Evolutionary conservation across 139 green algal species (phyloP).

Genomic region (Desmodesmus armatus): DNA sequence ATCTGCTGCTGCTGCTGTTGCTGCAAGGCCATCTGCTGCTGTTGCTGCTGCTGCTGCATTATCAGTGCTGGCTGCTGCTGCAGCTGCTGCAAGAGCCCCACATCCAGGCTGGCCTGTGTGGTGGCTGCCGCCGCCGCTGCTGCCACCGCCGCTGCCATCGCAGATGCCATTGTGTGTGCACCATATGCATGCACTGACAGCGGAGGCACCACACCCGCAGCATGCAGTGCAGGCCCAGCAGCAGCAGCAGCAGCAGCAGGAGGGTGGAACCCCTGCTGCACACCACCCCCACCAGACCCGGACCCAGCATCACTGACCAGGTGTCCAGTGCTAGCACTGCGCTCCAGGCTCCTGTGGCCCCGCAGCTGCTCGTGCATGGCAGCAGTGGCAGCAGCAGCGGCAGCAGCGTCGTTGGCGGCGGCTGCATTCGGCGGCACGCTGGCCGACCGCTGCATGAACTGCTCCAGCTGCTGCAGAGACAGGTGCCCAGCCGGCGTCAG

Average conservation of each 20-base stretch:
- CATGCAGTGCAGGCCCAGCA: not conserved
- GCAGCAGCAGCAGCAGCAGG: slow-evolving; percentile 21
- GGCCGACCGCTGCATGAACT: slow-evolving; percentile 14
- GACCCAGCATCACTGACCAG: not conserved
- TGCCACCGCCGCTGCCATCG: not conserved
- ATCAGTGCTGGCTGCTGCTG: not conserved
- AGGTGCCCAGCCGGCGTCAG: no score
- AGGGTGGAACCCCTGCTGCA: slow-evolving; percentile 13
- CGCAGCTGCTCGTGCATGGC: no score
- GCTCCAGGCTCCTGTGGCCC: slow-evolving; percentile 23
- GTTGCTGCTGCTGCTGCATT: not conserved
- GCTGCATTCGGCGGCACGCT: slow-evolving; percentile 1
- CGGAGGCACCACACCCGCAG: not conserved
- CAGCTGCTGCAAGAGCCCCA: not conserved
- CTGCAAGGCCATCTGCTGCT: not conserved
- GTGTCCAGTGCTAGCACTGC: slow-evolving; percentile 25
- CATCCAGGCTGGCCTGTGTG: no score
- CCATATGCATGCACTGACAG: not conserved
- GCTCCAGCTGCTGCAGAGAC: slow-evolving; percentile 5
- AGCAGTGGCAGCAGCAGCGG: not conserved
- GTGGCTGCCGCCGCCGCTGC: slow-evolving; percentile 5
- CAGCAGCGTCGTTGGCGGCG: not conserved
- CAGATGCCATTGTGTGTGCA: not conserved
- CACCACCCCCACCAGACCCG: not conserved
- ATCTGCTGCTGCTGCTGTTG: not conserved